Conservation (phyloP, 495 filamentous ascomycete species). For the Podospora anserina region DNA sequence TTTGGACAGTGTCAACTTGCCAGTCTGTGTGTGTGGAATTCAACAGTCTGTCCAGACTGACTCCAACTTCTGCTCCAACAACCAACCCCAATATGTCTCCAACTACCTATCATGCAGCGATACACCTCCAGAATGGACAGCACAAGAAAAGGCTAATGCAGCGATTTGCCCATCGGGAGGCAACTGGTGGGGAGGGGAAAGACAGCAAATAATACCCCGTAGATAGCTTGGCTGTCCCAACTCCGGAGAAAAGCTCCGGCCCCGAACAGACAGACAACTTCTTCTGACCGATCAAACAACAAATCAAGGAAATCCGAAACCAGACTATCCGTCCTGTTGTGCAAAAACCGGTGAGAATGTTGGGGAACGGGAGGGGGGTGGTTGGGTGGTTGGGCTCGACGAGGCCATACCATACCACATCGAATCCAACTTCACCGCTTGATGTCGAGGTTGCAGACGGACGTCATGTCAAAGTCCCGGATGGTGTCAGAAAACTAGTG, state of each 20-base stretch:
- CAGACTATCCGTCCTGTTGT: background rate
- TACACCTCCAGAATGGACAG: background rate
- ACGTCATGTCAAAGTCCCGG: background rate
- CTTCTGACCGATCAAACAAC: no score
- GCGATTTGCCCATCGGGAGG: background rate
- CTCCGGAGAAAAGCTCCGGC: background rate
- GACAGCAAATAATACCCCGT: background rate
- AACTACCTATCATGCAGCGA: no score
- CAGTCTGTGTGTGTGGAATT: no score
- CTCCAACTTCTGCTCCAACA: background rate
- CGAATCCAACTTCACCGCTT: background rate
- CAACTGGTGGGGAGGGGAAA: background rate
- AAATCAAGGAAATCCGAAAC: background rate
- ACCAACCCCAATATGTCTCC: background rate
- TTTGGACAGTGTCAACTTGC: background rate
- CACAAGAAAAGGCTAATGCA: background rate
- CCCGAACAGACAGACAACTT: no score
- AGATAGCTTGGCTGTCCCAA: no score
- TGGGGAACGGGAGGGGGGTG: background rate
- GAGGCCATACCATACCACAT: background rate
- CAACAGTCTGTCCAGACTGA: background rate
- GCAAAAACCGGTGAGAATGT: no score
- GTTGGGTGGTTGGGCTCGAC: background rate
- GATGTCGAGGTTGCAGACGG: background rate
- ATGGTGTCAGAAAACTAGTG: background rate